Conservation (phyloP, 1,139 yeast species). For the Ogataea hybrid region DNA sequence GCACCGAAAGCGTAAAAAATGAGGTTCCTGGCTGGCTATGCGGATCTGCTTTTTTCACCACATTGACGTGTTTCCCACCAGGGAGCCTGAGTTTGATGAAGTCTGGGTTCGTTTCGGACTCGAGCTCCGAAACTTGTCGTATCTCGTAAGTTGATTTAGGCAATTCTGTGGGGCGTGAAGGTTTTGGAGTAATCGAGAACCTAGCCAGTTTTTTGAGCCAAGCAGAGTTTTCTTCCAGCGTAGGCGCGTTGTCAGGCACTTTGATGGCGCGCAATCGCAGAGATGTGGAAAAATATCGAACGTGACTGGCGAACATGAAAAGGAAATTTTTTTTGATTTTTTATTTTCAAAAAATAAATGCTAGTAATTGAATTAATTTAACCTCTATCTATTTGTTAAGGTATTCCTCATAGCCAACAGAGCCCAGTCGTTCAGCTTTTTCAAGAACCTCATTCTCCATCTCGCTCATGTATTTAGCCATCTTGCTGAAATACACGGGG, state of each 20-base stretch:
- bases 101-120: constrained; percentile 19
- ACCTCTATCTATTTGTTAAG: constrained; percentile 21
- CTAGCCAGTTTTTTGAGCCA: constrained; percentile 37
- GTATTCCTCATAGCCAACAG: constrained; percentile 75
- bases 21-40: constrained; percentile 17
- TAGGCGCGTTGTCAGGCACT: constrained; percentile 48
- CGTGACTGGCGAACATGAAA: neutral
- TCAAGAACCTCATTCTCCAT: constrained; percentile 86
- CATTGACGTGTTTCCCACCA: constrained; percentile 11
- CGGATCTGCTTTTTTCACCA: constrained; percentile 15
- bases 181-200: constrained; percentile 2
- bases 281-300: constrained; percentile 5
- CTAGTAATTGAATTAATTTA: constrained; percentile 4
- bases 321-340: neutral
- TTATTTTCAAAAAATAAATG: neutral
- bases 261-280: neutral
- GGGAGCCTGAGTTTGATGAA: constrained; percentile 13
- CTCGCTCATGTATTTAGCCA: constrained; percentile 68
- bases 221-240: constrained; percentile 42
- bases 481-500: constrained; percentile 60
- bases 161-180: constrained; percentile 9
- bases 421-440: constrained; percentile 78
- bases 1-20: constrained; percentile 33
- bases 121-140: constrained; percentile 15
- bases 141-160: constrained; percentile 9